Base-by-base conservation (phyloP, 2,329 filamentous ascomycete genomes). In the Phyllosticta citribraziliensis region DNA sequence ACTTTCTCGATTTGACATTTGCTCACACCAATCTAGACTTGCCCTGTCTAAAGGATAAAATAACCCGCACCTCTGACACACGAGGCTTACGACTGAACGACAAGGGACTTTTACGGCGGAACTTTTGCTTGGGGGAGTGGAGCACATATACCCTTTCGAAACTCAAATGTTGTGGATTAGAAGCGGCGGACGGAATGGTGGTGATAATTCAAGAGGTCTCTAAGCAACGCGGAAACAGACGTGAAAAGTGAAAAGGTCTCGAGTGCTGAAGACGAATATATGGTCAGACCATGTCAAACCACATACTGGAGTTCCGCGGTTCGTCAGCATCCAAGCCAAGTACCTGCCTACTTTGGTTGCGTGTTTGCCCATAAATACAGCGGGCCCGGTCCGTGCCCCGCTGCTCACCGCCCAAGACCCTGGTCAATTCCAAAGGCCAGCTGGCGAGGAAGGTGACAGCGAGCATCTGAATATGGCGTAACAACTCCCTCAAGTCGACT, bases 41-140 rank as follows among this genome's bases (percentile, higher is more conserved):
- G 59, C 55, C 59, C 59, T 27, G 54, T 61, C 30, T 61, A 61
- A 57, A 22, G 25, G n/a, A 4, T 6, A 47, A 47, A 4, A n/a
- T n/a, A 12, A 47, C 40, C 6, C 17, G 40, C 27, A 30, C 27
- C 27, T 30, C 12, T 47, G 17, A n/a, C 40, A 47, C 8, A 6
- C 40, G 40, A 47, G n/a, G 40, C 40, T 47, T n/a, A 47, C 40
- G 40, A 47, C 35, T 40, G 17, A 4, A 47, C 14, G 40, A 47
- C n/a, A 19, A n/a, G 40, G 40, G n/a, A n/a, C 12, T 3, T 1
- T 17, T n/a, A 22, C 3, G 40, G 40, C 14, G 17, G 40, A 8
- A n/a, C 3, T 47, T 47, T 47, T 47, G 40, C 14, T 47, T 47
- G 40, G n/a, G 14, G 40, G n/a, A 47, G 1, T 5, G 40, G 40